phyloP scores from a whole-genome alignment of 106 monocot genomes.

The Agapanthus africanus region DNA sequence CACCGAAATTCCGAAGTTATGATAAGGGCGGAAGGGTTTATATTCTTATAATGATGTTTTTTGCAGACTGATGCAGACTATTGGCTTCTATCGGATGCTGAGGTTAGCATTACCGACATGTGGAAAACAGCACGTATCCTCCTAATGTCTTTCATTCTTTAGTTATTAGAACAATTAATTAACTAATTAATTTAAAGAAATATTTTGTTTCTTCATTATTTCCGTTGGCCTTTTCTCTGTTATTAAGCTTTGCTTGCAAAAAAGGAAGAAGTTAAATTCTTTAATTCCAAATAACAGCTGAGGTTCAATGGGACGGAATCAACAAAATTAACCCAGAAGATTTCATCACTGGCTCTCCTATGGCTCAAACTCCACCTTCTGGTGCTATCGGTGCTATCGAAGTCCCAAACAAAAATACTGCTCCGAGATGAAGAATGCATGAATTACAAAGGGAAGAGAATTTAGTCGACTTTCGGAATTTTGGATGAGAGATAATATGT shows the following conservation, averaged over 20 bases:
- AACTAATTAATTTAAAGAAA: no score
- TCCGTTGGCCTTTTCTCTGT: neutral
- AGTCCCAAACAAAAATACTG: no score
- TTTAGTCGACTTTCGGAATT: no score
- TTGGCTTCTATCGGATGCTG: slow-evolving; percentile 54
- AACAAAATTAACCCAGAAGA: slow-evolving; percentile 28
- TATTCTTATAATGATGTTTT: slow-evolving; percentile 2
- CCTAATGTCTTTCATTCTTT: neutral
- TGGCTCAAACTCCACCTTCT: no score
- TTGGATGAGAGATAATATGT: no score
- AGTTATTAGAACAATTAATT: no score
- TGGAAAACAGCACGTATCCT: slow-evolving; percentile 65
- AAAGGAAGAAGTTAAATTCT: slow-evolving; percentile 7
- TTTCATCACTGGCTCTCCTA: slow-evolving; percentile 24
- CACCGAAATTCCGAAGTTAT: no score
- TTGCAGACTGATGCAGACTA: slow-evolving; percentile 75
- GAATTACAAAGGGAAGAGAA: no score
- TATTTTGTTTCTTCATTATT: slow-evolving; percentile 3
- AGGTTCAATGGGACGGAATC: slow-evolving; percentile 47
- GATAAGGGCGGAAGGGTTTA: no score
- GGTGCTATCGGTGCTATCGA: no score
- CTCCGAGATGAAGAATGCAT: no score
- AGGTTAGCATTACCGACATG: slow-evolving; percentile 63
- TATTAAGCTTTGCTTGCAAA: neutral
- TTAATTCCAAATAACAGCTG: slow-evolving; percentile 34